Base-by-base conservation (phyloP, 106 monocot genomes). In the Dendrobium officinale region DNA sequence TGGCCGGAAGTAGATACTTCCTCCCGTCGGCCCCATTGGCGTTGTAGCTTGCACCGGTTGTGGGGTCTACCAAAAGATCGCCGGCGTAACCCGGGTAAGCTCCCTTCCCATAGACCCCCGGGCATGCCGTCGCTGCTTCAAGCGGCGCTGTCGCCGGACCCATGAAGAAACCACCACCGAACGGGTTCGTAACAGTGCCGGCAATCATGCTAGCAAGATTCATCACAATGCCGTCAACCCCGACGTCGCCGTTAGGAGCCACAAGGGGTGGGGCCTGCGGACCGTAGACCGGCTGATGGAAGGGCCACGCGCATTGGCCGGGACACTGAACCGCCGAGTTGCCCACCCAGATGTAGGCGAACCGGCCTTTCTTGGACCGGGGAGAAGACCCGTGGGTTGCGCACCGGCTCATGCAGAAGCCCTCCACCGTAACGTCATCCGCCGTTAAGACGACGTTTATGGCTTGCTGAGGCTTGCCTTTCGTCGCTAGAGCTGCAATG, bases 231-330 rank as follows among this genome's bases (percentile, higher is more conserved):
- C 87, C 90, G 85, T 90, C 90, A 24, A 85, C 75, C 26, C 90
- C 90, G 11, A 83, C 87, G 85, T 90, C 84, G 47, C 81, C 85
- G 83, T 87, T 90, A 0, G 89, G 89, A 2, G 89, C 77, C 6
- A 84, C 85, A 31, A 90, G 59, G 74, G 89, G 83, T 64, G 87
- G 78, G 1, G 85, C n/a, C 78, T 90, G 89, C 0, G 90, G 90
- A 9, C 90, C 90, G 78, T 85, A 87, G 16, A 81, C 43, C 17
- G 90, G 90, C 79, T 85, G 87, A 72, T 90, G 85, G 81, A 87
- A 90, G 18, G 90, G 90, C 90, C 90, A 90, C 9, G 90, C 90
- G 79, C 89, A 89, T 48, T 89, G 85, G 13, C 89, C 89, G 18
- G 89, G 86, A 81, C 89, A 89, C 80, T 89, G 89, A 27, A 68